Percentiles rank a stretch among this genome's conserved stretches.
Conservation (phyloP, 495 filamentous ascomycete genomes). For the Friedmanniomyces simplex region DNA sequence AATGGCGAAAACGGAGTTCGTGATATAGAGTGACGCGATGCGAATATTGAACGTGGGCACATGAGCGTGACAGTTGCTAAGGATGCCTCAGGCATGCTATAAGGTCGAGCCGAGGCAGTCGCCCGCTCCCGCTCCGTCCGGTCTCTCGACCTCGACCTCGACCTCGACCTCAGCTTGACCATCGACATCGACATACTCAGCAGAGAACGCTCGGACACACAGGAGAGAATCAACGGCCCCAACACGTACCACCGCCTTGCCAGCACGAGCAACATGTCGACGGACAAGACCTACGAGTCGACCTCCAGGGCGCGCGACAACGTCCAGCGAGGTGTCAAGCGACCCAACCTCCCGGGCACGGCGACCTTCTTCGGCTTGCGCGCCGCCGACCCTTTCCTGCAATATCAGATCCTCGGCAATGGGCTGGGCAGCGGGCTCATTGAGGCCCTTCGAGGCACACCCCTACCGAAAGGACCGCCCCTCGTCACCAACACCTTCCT, state of each 20-base stretch:
- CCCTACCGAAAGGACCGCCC: conserved; percentile 27
- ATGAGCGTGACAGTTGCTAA: too few species aligned
- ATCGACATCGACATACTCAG: too few species aligned
- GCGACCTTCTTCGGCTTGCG: conserved; percentile 48
- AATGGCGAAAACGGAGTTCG: too few species aligned
- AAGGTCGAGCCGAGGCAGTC: too few species aligned
- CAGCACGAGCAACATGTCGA: background rate
- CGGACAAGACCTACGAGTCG: background rate
- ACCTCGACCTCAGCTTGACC: too few species aligned
- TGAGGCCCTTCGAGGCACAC: conserved; percentile 23
- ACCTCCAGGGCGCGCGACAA: conserved; percentile 18
- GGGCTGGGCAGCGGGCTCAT: conserved; percentile 29
- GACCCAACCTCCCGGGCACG: conserved; percentile 38
- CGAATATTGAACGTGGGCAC: too few species aligned
- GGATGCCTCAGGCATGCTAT: too few species aligned
- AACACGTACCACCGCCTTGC: too few species aligned
- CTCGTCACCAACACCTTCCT: conserved; percentile 27
- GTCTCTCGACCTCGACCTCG: too few species aligned
- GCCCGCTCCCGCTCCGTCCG: too few species aligned
- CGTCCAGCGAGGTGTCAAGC: conserved; percentile 27
- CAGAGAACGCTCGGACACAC: too few species aligned
- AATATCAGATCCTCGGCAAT: conserved; percentile 42
- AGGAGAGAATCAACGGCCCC: too few species aligned
- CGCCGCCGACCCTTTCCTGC: conserved; percentile 44
- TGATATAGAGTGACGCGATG: background rate